These are phyloP conservation scores for Thalia dealbata DNA, from an alignment of 176 grass and related monocot genomes.

Conservation along the genomic window DNA sequence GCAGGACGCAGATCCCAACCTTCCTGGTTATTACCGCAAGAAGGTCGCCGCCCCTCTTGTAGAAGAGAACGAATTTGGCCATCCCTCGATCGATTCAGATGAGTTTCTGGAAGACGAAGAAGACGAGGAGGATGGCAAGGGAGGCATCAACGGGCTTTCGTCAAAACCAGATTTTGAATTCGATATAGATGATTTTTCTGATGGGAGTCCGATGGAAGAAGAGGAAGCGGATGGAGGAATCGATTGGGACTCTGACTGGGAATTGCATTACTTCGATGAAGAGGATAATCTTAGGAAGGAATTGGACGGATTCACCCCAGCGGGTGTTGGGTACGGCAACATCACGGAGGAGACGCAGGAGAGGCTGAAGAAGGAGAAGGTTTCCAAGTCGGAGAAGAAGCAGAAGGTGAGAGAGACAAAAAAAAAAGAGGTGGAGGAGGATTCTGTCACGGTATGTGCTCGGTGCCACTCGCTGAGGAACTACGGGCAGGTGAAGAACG, in stretches of 20 bases:
- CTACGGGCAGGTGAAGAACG: slow-evolving; percentile 83
- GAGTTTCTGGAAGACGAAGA: slow-evolving; percentile 37
- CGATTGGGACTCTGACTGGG: slow-evolving; percentile 39
- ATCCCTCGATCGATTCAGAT: slow-evolving; percentile 24
- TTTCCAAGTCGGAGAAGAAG: slow-evolving; percentile 81
- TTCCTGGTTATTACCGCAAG: slow-evolving; percentile 73
- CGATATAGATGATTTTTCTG: slow-evolving; percentile 19
- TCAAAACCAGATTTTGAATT: slow-evolving; percentile 21
- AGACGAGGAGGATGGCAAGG: slow-evolving; percentile 9
- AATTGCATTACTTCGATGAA: slow-evolving; percentile 23
- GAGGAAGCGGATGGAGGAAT: slow-evolving; percentile 35
- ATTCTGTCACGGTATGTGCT: slow-evolving; percentile 45
- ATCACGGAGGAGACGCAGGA: slow-evolving; percentile 55
- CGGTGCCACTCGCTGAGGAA: slow-evolving; percentile 84
- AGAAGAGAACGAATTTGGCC: slow-evolving; percentile 20
- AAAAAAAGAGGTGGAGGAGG: slow-evolving; percentile 35
- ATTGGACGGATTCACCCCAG: slow-evolving; percentile 55
- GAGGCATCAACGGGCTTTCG: neutral
- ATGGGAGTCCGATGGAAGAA: slow-evolving; percentile 24
- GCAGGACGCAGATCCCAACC: slow-evolving; percentile 65
- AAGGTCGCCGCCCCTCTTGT: slow-evolving; percentile 19
- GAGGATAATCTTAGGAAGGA: slow-evolving; percentile 64
- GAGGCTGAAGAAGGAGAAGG: slow-evolving; percentile 66
- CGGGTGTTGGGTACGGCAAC: slow-evolving; percentile 67
- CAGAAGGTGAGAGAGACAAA: slow-evolving; percentile 37